Base-by-base conservation (phyloP, 108 stramenopile genomes). In the Skeletonema marinoi region DNA sequence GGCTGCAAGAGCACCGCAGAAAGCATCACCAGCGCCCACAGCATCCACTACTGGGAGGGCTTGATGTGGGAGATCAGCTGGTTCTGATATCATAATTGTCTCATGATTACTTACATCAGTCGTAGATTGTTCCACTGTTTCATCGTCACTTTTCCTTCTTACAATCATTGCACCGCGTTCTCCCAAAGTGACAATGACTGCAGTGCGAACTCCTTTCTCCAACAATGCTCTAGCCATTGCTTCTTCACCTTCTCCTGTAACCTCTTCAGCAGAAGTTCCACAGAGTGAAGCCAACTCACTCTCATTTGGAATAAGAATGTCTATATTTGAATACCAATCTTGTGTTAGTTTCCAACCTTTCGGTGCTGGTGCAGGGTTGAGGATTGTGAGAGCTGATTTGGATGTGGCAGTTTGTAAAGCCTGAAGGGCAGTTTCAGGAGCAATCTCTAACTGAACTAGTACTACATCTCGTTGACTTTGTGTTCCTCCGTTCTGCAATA, bases 11-110 rank as follows among this genome's bases (percentile, higher is more conserved):
- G 95, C 83, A 36, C 95, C 95, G 48, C 92, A 92, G 79, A 96
- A 96, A 19, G 87, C 66, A 85, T 96, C 95, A 44, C 95, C 95
- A 2, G 95, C 95, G 0, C 95, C 95, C n/a, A 93, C 89, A 35
- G 95, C 86, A 71, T 93, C 93, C 32, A 87, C 78, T 13, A 93
- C 90, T 36, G 92, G 94, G 11, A 86, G 84, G 3, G 88, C 77
- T 32, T 78, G 56, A 31, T 76, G 83, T 10, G 92, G 89, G n/a
- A 92, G 64, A 66, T 86, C 83, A 6, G 78, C 68, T 1, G 94
- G 92, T 56, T 88, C 89, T 41, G 71, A 69, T 4, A 88, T 91
- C 42, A 74, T 70, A 19, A 33, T 67, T 1, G 82, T 75, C 36
- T 50, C 65, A 39, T 67, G 50, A 33, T 44, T 16, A 19, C 69